Base-by-base conservation (phyloP, 345 rosid genomes). In the Anastatica hierochuntica region DNA sequence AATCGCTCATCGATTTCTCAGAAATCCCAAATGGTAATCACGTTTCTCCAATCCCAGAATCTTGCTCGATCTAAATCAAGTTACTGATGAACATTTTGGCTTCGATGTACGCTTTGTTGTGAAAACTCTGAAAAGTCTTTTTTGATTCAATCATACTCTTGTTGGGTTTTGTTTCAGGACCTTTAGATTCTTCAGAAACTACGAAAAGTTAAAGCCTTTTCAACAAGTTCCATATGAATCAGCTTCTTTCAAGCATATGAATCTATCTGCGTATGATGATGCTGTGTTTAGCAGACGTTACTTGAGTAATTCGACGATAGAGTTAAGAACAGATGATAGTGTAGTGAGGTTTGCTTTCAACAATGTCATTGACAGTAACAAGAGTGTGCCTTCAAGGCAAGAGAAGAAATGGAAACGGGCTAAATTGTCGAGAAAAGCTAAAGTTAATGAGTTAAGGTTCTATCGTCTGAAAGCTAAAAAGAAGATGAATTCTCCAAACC, bases 401-500 rank as follows among this genome's bases (percentile, higher is more conserved):
- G 75, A 37, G 71, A 79, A 72, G 73, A 75, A 70, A 70, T 48
- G 66, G 61, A 85, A 76, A 55, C 47, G 63, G 15, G 54, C 58
- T 43, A 85, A 77, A 64, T 69, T 71, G 71, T 84, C 95, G 8
- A 80, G 61, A 66, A 80, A 74, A 70, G 76, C 79, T 19, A 90
- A 79, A 67, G 56, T 74, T 43, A 90, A 90, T 31, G 98, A 90
- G 68, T 82, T 90, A 40, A 73, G 82, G 53, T 82, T 84, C 35
- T 87, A 82, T 49, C 84, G 92, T 48, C 74, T 87, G 10, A 84
- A 82, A 79, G 92, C 96, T 37, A 87, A 84, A 66, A 90, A 77
- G 88, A 82, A 84, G 87, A 90, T 80, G 75, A 90, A 87, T 70
- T 90, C 98, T 40, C 87, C 89, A 8, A 90, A 84, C 54, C 97